phyloP scores from a whole-genome alignment of 768 basidiomycete species.

The Gloeostereum incarnatum region DNA sequence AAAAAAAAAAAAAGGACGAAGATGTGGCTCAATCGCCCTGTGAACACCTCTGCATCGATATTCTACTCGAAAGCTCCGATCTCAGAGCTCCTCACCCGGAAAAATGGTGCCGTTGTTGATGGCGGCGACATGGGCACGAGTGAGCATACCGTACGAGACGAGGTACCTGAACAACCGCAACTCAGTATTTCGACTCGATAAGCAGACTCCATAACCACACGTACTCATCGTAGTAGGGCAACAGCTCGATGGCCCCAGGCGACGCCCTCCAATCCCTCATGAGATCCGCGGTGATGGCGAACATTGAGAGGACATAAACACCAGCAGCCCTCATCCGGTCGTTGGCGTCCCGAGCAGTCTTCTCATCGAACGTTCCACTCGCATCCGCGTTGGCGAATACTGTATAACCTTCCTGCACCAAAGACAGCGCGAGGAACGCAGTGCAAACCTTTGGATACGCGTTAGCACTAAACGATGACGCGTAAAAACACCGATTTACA shows the following conservation, averaged over 20 bases:
- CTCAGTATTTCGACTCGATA: not conserved
- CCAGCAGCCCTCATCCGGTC: constrained; percentile 38
- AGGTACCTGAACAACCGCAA: constrained; percentile 15
- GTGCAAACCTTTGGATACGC: constrained; percentile 30
- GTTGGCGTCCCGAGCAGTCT: constrained; percentile 34
- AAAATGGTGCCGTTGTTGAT: constrained; percentile 15
- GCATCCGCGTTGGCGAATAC: constrained; percentile 40
- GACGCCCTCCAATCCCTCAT: constrained; percentile 44
- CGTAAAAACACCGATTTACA: constrained; percentile 15
- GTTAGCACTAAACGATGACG: not conserved
- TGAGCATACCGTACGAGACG: constrained; percentile 19
- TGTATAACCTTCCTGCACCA: constrained; percentile 33
- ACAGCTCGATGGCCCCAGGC: constrained; percentile 29
- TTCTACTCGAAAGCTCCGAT: too few relatives aligned
- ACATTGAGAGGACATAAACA: constrained; percentile 34
- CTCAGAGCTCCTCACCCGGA: constrained; percentile 14
- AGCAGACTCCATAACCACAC: constrained; percentile 8
- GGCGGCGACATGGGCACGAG: constrained; percentile 21
- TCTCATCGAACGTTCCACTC: constrained; percentile 29
- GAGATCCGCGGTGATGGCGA: constrained; percentile 32
- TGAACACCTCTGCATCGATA: too few relatives aligned
- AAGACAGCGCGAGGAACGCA: constrained; percentile 36
- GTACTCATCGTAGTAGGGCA: constrained; percentile 36
- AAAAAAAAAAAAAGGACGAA: too few relatives aligned
- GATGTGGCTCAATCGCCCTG: too few relatives aligned